Evolutionary conservation across 2,329 filamentous ascomycete genomes (phyloP).

Genomic region (Phoma sp.): DNA sequence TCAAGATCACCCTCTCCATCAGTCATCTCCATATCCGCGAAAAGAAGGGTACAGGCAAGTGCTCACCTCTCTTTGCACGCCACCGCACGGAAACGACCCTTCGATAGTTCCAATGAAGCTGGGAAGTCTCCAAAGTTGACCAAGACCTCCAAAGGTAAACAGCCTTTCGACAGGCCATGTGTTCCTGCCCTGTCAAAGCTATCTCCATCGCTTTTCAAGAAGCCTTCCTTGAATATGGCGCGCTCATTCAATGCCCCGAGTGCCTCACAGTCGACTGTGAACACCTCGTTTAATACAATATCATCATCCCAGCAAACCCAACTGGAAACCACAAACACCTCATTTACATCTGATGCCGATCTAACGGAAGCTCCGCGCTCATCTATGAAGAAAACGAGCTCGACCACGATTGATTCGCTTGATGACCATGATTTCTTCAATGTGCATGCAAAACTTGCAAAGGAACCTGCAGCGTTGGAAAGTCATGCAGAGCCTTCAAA

Average conservation of each 20-base stretch:
- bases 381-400: slow-evolving; percentile 23
- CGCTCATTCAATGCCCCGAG: slow-evolving; percentile 25
- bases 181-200: background rate
- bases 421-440: slow-evolving; percentile 22
- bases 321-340: slow-evolving; percentile 27
- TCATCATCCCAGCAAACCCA: slow-evolving; percentile 35
- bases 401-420: slow-evolving; percentile 28
- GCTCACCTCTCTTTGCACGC: slow-evolving; percentile 23
- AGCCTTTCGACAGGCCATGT: slow-evolving; percentile 19
- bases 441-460: slow-evolving; percentile 12
- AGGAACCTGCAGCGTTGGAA: slow-evolving; percentile 5
- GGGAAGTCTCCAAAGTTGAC: slow-evolving; percentile 37
- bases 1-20: slow-evolving; percentile 16
- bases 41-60: slow-evolving; percentile 37
- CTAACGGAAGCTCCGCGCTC: background rate
- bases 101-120: slow-evolving; percentile 24
- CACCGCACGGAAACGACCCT: slow-evolving; percentile 30
- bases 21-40: slow-evolving; percentile 25
- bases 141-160: slow-evolving; percentile 33
- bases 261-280: slow-evolving; percentile 23
- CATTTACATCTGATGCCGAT: slow-evolving; percentile 31
- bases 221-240: slow-evolving; percentile 27
- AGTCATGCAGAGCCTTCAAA: slow-evolving; percentile 3
- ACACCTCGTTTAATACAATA: slow-evolving; percentile 32
- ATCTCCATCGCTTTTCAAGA: slow-evolving; percentile 26